A percentile compares a stretch with the other conserved stretches of the same genome.
phyloP scores from a whole-genome alignment of 257 asterid species.

The Gynochthodes officinalis region DNA sequence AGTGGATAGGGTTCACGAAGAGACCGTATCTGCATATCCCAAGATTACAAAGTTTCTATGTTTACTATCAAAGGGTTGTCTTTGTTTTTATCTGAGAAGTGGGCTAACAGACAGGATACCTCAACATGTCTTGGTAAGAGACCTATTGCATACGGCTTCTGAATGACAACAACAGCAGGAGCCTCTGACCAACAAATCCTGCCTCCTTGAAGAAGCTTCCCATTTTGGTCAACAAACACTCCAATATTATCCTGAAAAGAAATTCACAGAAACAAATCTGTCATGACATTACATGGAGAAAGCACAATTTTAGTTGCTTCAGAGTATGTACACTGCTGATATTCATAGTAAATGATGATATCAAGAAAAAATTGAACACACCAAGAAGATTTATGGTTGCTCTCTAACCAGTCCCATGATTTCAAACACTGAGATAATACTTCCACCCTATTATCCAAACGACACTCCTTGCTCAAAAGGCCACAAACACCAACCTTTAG shows the following conservation, averaged over 20 bases:
- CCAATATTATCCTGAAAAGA: conserved; percentile 89
- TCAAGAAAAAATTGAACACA: neutral
- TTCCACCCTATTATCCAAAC: neutral
- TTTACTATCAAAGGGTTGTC: neutral
- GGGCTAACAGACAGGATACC: conserved; percentile 44
- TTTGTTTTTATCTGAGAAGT: neutral
- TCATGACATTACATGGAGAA: neutral
- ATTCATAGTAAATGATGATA: neutral
- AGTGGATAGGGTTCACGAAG: conserved; percentile 89
- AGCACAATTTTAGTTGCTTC: neutral
- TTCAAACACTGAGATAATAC: neutral
- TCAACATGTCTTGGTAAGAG: conserved; percentile 88
- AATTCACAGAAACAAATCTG: neutral
- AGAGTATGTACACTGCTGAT: neutral
- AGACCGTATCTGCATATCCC: conserved; percentile 73
- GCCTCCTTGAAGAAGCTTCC: conserved; percentile 96
- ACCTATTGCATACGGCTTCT: conserved; percentile 88
- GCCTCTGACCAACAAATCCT: conserved; percentile 99
- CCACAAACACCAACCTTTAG: neutral
- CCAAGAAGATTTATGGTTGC: neutral
- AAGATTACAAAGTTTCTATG: conserved; percentile 23
- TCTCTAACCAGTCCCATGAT: neutral
- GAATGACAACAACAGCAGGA: conserved; percentile 67
- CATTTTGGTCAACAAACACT: conserved; percentile 94
- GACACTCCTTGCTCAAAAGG: neutral